Base-by-base conservation (phyloP, 768 basidiomycete genomes). In the Leccinum incarnatum region DNA sequence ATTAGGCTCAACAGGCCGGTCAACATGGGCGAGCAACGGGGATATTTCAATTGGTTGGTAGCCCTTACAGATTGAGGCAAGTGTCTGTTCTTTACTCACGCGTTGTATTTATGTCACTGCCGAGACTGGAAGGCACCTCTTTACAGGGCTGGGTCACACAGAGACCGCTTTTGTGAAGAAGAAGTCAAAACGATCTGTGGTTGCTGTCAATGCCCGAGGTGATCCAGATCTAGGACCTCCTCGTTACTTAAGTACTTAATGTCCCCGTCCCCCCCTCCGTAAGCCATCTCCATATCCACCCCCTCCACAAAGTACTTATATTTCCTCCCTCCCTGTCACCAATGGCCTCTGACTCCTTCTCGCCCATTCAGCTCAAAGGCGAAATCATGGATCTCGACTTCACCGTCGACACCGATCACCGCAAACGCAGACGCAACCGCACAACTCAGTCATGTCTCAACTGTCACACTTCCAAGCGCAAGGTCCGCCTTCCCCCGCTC, bases 401-500 rank as follows among this genome's bases (percentile, higher is more conserved):
- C 76, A 81, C 81, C 56, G 75, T 83, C 57, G 87, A 89, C 74
- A 86, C 83, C 21, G 83, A 88, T 77, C 87, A 88, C 66, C 81
- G 90, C 75, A 93, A 89, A 72, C 82, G 93, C 67, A 87, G 93
- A 71, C 83, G 94, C 69, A 96, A 96, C 77, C 81, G 94, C 69
- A 95, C 93, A 50, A 95, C 93, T 2, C 90, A 95, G 78, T 91
- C 89, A 23, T 87, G 85, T 66, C 77, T 87, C 59, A 92, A 92
- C 68, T 96, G 94, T 77, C 94, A 96, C 75, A 94, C 93, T 48
- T 94, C 93, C 55, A 96, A 96, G 77, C 79, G 94, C 66, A 95
- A 95, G 83, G 93, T 93, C 61, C 56, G 80, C 65, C 46, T 15
- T 21, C 56, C 56, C 60, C 34, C 40, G 34, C 11, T 7, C 45